phyloP scores from a whole-genome alignment of 1,139 yeast species.

The Komagataea norvegica region DNA sequence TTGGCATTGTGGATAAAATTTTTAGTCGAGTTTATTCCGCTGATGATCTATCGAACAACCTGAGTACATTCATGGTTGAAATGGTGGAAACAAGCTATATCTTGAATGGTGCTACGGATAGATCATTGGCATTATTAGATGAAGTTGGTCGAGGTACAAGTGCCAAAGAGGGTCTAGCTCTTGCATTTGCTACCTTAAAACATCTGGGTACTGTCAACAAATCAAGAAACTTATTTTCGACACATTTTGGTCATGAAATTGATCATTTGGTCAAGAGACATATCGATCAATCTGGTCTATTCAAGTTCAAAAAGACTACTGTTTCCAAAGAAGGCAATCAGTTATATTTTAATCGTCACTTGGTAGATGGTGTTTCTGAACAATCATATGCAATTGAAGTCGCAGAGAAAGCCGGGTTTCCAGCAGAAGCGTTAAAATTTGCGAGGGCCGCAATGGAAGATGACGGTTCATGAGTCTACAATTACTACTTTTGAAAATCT shows the following conservation, averaged over 20 bases:
- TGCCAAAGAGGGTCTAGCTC: slow-evolving; percentile 81
- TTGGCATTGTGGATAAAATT: slow-evolving; percentile 81
- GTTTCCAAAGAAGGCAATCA: slow-evolving; percentile 33
- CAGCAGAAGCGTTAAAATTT: slow-evolving; percentile 48
- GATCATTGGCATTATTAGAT: slow-evolving; percentile 83
- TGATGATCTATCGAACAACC: slow-evolving; percentile 79
- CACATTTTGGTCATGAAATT: slow-evolving; percentile 82
- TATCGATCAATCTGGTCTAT: slow-evolving; percentile 24
- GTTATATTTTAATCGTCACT: slow-evolving; percentile 54
- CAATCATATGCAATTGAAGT: slow-evolving; percentile 83
- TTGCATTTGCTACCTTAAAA: slow-evolving; percentile 76
- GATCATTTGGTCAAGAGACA: slow-evolving; percentile 33
- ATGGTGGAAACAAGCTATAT: slow-evolving; percentile 93
- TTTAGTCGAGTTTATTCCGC: slow-evolving; percentile 91
- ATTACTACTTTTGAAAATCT: no score
- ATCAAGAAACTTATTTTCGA: slow-evolving; percentile 83
- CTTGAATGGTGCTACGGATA: slow-evolving; percentile 65
- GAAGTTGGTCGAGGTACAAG: slow-evolving; percentile 98
- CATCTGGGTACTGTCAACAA: slow-evolving; percentile 52
- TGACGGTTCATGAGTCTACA: not conserved
- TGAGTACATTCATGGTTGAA: slow-evolving; percentile 96
- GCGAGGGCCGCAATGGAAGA: slow-evolving; percentile 41
- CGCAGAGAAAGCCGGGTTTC: slow-evolving; percentile 83
- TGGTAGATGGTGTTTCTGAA: slow-evolving; percentile 67
- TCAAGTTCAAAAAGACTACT: slow-evolving; percentile 37